phyloP scores from a whole-genome alignment of 108 stramenopile genomes.

The Skeletonema marinoi region DNA sequence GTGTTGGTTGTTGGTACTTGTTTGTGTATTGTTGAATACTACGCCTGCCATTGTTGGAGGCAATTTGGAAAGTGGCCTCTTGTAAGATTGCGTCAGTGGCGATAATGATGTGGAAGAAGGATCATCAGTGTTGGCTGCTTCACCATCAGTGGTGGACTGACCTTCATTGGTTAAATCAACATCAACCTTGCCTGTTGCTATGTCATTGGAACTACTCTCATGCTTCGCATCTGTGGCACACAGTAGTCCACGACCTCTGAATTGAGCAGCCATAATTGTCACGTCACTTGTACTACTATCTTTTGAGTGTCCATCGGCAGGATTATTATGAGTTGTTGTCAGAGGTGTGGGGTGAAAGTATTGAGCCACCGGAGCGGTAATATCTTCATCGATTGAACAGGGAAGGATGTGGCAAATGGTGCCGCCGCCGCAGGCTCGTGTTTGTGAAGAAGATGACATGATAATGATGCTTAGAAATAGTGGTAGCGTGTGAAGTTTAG shows the following conservation, averaged over 20 bases:
- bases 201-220: neutral
- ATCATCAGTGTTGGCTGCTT: neutral
- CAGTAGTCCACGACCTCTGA: constrained; percentile 44
- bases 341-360: constrained; percentile 44
- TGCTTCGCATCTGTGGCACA: constrained; percentile 21
- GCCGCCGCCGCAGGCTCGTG: neutral
- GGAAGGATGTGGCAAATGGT: constrained; percentile 45
- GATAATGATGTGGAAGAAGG: neutral
- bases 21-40: neutral
- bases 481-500: too few relatives aligned
- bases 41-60: constrained; percentile 24
- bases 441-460: neutral
- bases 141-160: neutral
- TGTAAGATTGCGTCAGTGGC: neutral
- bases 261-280: constrained; percentile 41
- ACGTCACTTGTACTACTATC: neutral
- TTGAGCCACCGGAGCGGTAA: constrained; percentile 29
- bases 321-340: neutral
- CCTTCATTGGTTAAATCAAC: neutral
- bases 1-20: neutral
- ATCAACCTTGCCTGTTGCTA: neutral
- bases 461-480: neutral
- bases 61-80: constrained; percentile 19
- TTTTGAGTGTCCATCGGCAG: neutral
- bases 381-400: constrained; percentile 41